Evolutionary conservation across 768 basidiomycete genomes (phyloP), one percentile per base, ranked within the genome.

Genomic region (Agrocybe pediades): DNA sequence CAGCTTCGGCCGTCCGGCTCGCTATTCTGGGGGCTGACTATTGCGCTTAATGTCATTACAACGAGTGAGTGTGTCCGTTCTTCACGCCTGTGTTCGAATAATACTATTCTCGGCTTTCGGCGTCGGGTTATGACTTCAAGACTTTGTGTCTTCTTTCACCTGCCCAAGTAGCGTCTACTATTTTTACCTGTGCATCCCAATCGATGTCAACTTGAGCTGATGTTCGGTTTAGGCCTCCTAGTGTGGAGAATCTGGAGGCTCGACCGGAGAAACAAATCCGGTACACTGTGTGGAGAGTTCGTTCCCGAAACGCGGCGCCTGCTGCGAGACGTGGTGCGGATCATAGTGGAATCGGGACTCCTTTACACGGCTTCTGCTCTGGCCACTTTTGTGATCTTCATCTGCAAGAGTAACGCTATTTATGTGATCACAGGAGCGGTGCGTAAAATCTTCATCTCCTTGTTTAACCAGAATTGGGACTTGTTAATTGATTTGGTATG

Each of bases 21-120:
- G 2, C n/a, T 55, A 2, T 63, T 60, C 49, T 63, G 62, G 62
- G 58, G 44, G 2, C 45, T 56, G 4, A 62, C 58, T 15, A 51
- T 60, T 19, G 39, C 36, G 6, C 36, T 63, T 5, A 63, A 60
- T 48, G 16, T 60, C 19, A 30, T 60, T 19, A 63, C 62, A 6
- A 58, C 54, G 15, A 19, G 59, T 58, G 24, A 29, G 50, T 44
- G 3, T 20, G 9, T 2, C 1, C 13, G 20, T 19, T 25, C 15
- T n/a, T n/a, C n/a, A n/a, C n/a, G n/a, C n/a, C n/a, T n/a, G n/a
- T n/a, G 13, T 21, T 33, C 19, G 17, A 9, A 3, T 9, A 6
- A 9, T 15, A 17, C 3, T 9, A 19, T 48, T 36, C 26, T 8
- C 24, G 17, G 1, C n/a, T n/a, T n/a, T n/a, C n/a, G n/a, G n/a